Base-by-base conservation (phyloP, 805 yeast genomes). In the Candida jianshihensis region DNA sequence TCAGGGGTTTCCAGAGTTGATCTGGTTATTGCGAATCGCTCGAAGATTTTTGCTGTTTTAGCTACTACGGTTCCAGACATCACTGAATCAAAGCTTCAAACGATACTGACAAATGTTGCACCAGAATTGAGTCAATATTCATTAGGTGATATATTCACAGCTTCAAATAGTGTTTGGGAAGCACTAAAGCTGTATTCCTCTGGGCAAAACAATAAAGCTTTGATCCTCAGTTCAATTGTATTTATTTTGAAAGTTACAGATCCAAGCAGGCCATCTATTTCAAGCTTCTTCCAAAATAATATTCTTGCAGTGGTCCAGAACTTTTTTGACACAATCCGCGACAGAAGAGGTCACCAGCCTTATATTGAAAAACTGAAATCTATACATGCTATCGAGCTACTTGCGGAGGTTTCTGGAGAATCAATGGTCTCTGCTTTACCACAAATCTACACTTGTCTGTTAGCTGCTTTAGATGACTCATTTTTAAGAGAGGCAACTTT, bases 401-500 rank as follows among this genome's bases (percentile, higher is more conserved):
- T 90, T 18, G 74, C 84, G 6, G 65, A 69, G 30, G 58, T 76
- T 2, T 61, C 76, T 2, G 70, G 71, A 6, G 62, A 68, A 19
- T 66, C 78, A 13, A 72, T 83, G 21, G 71, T 75, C 5, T 73
- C 83, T 2, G 85, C 86, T 0, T 58, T 83, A 25, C 94, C 96
- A 0, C 97, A 89, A 53, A 74, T 90, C 5, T 81, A 86, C 40
- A 82, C 95, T 2, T 83, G 95, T 48, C 61, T 90, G 11, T 96
- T 87, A 52, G 78, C 88, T 1, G 80, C 90, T 0, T 58, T 89
- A 17, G 88, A 80, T 27, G 71, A 70, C 15, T 60, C 69, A 0
- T 76, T 75, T 18, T 66, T 88, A 12, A 80, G 80, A 40, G 61
- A 62, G 13, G 70, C 71, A 27, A 75, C 90, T 0, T 60, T 92